A percentile compares a stretch with the other conserved stretches of the same genome.
phyloP scores from a whole-genome alignment of 1,139 yeast genomes.

The Geotrichum citri-aurantii region DNA sequence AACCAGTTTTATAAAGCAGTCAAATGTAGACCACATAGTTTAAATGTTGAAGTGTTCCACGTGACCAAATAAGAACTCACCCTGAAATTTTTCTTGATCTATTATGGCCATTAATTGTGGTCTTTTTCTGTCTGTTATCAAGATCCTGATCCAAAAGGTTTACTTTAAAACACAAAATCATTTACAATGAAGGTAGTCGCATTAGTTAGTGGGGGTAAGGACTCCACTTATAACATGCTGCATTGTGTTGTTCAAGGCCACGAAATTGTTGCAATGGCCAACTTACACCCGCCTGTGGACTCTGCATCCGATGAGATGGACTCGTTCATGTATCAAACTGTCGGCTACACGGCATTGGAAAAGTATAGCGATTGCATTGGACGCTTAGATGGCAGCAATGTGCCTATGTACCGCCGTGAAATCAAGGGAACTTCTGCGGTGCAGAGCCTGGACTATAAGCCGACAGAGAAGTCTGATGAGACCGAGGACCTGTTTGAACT shows the following conservation, averaged over 20 bases:
- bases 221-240: conserved; percentile 81
- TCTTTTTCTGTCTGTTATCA: too few relatives aligned
- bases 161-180: background rate
- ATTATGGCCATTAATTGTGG: too few relatives aligned
- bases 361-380: conserved; percentile 57
- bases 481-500: conserved; percentile 70
- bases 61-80: too few relatives aligned
- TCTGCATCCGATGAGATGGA: conserved; percentile 60
- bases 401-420: conserved; percentile 71
- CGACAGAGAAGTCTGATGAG: conserved; percentile 46
- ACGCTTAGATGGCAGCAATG: conserved; percentile 36
- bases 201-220: conserved; percentile 91
- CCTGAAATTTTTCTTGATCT: too few relatives aligned
- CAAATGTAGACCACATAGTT: too few relatives aligned
- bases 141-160: background rate
- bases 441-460: conserved; percentile 58
- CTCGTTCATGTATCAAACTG: conserved; percentile 96
- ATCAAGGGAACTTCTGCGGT: conserved; percentile 61
- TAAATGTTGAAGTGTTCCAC: too few relatives aligned
- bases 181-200: conserved; percentile 82
- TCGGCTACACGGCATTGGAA: conserved; percentile 79
- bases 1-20: too few relatives aligned
- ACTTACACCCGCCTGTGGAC: conserved; percentile 58
- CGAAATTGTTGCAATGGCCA: conserved; percentile 76
- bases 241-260: conserved; percentile 83